Evolutionary conservation across 139 green algal species (phyloP).

Genomic region (Chlamydomonas sphaeroides): DNA sequence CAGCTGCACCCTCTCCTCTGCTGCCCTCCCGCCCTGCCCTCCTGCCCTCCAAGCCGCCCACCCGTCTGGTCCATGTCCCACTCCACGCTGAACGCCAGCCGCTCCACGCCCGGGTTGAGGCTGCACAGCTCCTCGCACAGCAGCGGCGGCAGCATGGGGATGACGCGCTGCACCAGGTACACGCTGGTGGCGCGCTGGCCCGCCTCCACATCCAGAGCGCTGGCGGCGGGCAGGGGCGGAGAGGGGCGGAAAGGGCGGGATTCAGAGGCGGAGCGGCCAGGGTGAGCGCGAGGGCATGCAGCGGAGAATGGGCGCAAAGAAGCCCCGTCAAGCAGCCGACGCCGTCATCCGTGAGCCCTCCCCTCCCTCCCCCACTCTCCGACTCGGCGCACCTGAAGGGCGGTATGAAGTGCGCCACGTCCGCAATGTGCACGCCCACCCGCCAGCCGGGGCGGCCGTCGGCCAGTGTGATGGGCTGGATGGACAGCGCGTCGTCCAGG

Average conservation of each 20-base stretch:
- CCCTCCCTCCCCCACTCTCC: no score
- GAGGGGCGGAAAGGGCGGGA: not conserved
- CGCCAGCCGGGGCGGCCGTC: conserved; percentile 4
- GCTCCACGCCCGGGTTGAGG: conserved; percentile 83
- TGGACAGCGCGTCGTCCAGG: conserved; percentile 88
- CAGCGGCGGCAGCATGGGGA: conserved; percentile 91
- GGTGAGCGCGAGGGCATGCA: no score
- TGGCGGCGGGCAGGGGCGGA: not conserved
- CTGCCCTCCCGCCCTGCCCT: no score
- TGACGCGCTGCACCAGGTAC: conserved; percentile 79
- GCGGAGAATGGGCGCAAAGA: no score
- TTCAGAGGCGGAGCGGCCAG: no score
- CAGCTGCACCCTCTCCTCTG: no score
- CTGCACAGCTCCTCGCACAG: conserved; percentile 93
- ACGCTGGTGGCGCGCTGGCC: conserved; percentile 70
- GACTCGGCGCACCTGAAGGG: conserved; percentile 47
- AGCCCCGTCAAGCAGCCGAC: not conserved
- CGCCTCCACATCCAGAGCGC: conserved; percentile 85
- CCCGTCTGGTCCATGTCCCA: conserved; percentile 81
- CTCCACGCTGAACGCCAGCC: conserved; percentile 87
- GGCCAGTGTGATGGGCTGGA: conserved; percentile 35
- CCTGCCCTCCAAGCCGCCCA: not conserved
- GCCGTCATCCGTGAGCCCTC: not conserved
- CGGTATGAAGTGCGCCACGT: conserved; percentile 85
- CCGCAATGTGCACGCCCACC: conserved; percentile 93